These are phyloP conservation scores for Pouteria glomerata DNA, from an alignment of 148 eudicot species.

Conservation along the genomic window DNA sequence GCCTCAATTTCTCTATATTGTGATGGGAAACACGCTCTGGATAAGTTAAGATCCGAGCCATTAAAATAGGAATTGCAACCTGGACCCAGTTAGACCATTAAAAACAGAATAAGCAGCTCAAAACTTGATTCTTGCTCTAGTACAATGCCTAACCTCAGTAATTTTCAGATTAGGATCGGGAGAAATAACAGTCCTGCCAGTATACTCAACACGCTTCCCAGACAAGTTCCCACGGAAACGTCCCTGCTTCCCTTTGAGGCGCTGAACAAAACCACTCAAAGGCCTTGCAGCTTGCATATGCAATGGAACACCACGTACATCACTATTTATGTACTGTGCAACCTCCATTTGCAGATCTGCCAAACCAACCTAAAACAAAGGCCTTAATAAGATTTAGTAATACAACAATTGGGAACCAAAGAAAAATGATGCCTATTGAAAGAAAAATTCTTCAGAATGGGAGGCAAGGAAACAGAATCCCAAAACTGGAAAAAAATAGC, in stretches of 20 bases:
- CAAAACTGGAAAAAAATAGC: not conserved
- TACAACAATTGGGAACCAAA: not conserved
- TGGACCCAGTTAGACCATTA: slow-evolving; percentile 25
- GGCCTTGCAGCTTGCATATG: slow-evolving; percentile 35
- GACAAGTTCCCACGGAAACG: slow-evolving; percentile 90
- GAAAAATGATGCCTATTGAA: not conserved
- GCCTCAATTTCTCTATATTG: slow-evolving; percentile 87
- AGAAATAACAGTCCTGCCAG: slow-evolving; percentile 96
- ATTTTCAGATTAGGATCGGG: slow-evolving; percentile 98
- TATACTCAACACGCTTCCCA: slow-evolving; percentile 97
- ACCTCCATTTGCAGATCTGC: slow-evolving; percentile 71
- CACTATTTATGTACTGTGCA: slow-evolving; percentile 90
- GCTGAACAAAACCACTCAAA: slow-evolving; percentile 85
- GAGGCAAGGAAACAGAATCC: not conserved
- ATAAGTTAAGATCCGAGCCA: slow-evolving; percentile 82
- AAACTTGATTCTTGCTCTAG: not conserved
- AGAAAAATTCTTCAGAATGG: not conserved
- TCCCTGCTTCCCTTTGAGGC: slow-evolving; percentile 96
- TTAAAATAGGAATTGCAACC: slow-evolving; percentile 85
- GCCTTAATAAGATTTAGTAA: slow-evolving; percentile 1
- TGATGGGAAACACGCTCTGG: slow-evolving; percentile 86
- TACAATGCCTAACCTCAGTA: slow-evolving; percentile 55
- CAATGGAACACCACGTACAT: slow-evolving; percentile 50
- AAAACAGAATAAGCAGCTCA: not conserved
- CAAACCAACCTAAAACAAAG: slow-evolving; percentile 58